Evolutionary conservation across 2,329 filamentous ascomycete genomes (phyloP).

Genomic region (Amauroascus niger): DNA sequence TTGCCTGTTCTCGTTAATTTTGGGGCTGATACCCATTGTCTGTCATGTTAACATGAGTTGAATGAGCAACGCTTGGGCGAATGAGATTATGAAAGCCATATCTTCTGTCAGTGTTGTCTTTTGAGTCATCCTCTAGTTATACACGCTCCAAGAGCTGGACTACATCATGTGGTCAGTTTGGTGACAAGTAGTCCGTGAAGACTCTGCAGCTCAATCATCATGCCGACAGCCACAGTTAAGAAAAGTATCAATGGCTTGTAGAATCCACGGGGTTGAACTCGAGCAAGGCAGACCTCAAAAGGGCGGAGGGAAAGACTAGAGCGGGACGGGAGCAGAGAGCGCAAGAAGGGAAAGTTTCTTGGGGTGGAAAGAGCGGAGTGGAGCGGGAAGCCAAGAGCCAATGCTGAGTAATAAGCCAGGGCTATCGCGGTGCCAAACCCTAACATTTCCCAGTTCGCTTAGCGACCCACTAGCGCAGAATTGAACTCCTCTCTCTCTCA

Average conservation of each 20-base stretch:
- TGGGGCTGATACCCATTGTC: background rate
- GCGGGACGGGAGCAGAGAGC: no score
- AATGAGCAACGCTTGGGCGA: constrained; percentile 1
- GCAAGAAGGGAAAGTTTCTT: background rate
- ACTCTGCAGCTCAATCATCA: no score
- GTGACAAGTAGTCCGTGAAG: no score
- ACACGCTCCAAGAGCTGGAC: background rate
- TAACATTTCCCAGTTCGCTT: constrained; percentile 14
- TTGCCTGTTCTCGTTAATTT: background rate
- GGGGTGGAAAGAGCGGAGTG: background rate
- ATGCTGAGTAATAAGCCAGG: constrained; percentile 10
- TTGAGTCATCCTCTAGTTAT: background rate
- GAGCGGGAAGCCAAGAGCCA: constrained; percentile 4
- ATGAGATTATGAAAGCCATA: constrained; percentile 2
- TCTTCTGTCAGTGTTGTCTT: background rate
- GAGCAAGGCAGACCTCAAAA: background rate
- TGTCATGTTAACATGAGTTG: constrained; percentile 1
- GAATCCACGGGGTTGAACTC: no score
- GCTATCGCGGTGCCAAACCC: constrained; percentile 12
- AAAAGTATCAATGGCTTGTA: no score
- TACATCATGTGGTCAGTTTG: no score
- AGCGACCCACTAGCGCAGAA: constrained; percentile 15
- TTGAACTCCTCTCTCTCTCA: no score
- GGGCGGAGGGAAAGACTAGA: no score
- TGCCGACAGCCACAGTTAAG: no score